phyloP scores from a whole-genome alignment of 441 rosid species.

The Biscutella laevigata region DNA sequence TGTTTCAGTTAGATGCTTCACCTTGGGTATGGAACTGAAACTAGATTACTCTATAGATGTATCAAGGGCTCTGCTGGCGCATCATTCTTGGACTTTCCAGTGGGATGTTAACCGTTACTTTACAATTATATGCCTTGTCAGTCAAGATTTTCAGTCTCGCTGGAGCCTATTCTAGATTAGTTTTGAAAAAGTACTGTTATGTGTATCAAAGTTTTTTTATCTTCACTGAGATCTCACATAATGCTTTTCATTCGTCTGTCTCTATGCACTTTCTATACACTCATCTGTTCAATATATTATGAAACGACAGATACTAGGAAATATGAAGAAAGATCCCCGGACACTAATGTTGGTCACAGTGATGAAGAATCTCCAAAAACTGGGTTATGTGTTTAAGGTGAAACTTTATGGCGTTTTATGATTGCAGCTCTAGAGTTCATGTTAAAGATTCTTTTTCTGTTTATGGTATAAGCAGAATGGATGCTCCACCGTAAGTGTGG shows the following conservation, averaged over 20 bases:
- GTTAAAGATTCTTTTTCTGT: neutral
- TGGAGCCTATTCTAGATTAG: neutral
- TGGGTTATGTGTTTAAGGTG: constrained; percentile 83
- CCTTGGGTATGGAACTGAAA: neutral
- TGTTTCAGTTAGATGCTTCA: constrained; percentile 9
- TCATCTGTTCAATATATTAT: constrained; percentile 13
- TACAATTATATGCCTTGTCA: neutral
- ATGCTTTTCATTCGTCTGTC: neutral
- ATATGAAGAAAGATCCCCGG: constrained; percentile 58
- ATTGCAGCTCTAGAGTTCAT: constrained; percentile 9
- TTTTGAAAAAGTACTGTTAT: neutral
- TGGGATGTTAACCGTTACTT: constrained; percentile 2
- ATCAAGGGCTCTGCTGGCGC: constrained; percentile 1
- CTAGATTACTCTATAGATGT: neutral
- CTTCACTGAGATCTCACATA: neutral
- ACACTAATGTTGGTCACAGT: constrained; percentile 72
- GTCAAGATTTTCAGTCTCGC: neutral
- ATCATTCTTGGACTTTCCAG: constrained; percentile 4
- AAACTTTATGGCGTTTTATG: constrained; percentile 15
- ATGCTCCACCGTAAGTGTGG: constrained; percentile 11
- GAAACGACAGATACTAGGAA: constrained; percentile 66
- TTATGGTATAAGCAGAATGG: constrained; percentile 4
- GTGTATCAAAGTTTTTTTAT: neutral
- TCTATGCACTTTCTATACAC: constrained; percentile 8
- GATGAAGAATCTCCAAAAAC: constrained; percentile 66